Conservation (phyloP, 2,329 filamentous ascomycete genomes). For the Akanthomyces uredinophilus region DNA sequence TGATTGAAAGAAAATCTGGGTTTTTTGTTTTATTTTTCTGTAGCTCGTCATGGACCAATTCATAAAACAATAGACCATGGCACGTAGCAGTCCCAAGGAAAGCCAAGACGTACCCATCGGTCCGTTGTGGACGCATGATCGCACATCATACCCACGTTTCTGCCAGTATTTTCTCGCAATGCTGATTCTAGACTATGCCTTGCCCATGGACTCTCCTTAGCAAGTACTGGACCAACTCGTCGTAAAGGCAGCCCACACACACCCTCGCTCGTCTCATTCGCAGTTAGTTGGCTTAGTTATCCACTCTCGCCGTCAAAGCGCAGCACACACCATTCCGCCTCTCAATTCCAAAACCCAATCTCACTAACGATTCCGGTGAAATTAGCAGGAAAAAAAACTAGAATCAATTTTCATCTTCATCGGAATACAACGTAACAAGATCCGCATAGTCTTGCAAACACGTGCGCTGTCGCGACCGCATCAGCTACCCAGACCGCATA, state of each 20-base stretch:
- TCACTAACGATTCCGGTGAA: not conserved
- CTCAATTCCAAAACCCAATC: not conserved
- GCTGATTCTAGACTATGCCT: no score
- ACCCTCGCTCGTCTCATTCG: not conserved
- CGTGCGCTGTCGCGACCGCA: not conserved
- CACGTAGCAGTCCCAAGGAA: not conserved
- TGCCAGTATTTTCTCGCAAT: not conserved
- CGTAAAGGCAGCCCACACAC: not conserved
- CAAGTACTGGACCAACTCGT: not conserved
- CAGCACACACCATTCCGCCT: not conserved
- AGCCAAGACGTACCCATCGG: not conserved
- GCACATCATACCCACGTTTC: no score
- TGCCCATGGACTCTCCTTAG: not conserved
- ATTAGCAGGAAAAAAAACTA: not conserved
- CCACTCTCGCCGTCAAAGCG: slow-evolving; percentile 3
- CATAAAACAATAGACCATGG: not conserved
- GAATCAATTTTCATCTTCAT: not conserved
- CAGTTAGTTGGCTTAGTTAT: not conserved
- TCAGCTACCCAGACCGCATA: not conserved
- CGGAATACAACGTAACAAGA: slow-evolving; percentile 1
- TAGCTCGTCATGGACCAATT: not conserved
- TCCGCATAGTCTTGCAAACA: not conserved
- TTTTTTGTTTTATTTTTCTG: no score
- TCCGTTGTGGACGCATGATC: no score
- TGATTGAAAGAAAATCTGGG: not conserved